These are phyloP conservation scores for Pneumocystis sp. DNA, from an alignment of 1,139 yeast species.

Conservation along the genomic window DNA sequence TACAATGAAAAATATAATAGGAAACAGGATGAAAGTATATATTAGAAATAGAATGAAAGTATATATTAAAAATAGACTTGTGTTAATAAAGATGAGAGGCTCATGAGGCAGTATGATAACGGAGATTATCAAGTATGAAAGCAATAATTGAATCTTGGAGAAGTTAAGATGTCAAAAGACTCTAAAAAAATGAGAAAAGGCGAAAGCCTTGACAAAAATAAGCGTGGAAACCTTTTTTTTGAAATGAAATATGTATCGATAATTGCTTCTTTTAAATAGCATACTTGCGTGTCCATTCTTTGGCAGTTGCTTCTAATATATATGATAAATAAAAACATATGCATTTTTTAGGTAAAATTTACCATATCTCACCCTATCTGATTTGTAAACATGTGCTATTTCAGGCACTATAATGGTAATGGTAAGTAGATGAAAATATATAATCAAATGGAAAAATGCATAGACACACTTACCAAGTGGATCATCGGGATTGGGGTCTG, in stretches of 20 bases:
- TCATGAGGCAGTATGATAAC: neutral
- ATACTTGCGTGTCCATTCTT: slow-evolving; percentile 88
- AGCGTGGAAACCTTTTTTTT: neutral
- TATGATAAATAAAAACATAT: neutral
- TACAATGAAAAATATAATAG: neutral
- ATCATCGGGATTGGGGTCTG: slow-evolving; percentile 71
- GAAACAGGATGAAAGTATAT: neutral
- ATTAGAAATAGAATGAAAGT: neutral
- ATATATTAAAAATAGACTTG: neutral
- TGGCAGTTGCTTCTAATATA: slow-evolving; percentile 59
- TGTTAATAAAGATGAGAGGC: neutral
- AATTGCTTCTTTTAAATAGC: neutral
- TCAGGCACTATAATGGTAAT: slow-evolving; percentile 84
- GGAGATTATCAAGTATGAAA: neutral
- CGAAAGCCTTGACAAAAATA: neutral
- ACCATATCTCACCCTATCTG: slow-evolving; percentile 79
- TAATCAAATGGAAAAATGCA: neutral
- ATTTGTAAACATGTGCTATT: slow-evolving; percentile 91
- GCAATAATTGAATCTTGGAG: neutral
- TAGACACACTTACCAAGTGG: neutral
- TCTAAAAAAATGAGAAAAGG: neutral
- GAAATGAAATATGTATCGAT: neutral
- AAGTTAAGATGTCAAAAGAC: neutral
- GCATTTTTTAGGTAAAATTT: neutral
- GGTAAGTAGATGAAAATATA: slow-evolving; percentile 21